Evolutionary conservation across 2,329 filamentous ascomycete genomes (phyloP).

Genomic region (Pseudogymnoascus sp.): DNA sequence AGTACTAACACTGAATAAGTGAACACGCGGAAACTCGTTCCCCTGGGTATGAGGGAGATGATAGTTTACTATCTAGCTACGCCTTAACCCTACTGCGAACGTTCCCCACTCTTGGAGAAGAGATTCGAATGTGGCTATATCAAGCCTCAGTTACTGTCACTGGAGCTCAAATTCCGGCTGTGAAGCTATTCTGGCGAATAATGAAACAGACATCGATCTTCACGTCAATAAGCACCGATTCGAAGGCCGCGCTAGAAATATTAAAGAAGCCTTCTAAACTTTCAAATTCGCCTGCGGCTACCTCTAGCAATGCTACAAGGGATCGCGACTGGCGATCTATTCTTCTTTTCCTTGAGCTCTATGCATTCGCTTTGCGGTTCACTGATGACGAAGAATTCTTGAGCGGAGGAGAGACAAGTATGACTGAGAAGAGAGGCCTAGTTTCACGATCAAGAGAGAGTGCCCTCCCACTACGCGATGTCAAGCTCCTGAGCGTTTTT

Average conservation of each 20-base stretch:
- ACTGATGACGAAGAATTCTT: slow-evolving; percentile 98
- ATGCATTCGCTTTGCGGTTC: slow-evolving; percentile 83
- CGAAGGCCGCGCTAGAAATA: slow-evolving; percentile 51
- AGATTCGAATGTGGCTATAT: slow-evolving; percentile 92
- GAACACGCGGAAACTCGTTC: slow-evolving; percentile 19
- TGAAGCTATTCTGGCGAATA: slow-evolving; percentile 80
- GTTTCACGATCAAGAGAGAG: slow-evolving; percentile 51
- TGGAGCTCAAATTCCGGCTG: slow-evolving; percentile 49
- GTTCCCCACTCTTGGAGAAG: slow-evolving; percentile 74
- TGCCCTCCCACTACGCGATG: slow-evolving; percentile 63
- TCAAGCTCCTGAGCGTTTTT: slow-evolving; percentile 71
- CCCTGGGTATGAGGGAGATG: slow-evolving; percentile 38
- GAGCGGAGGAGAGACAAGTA: slow-evolving; percentile 43
- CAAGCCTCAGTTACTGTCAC: slow-evolving; percentile 46
- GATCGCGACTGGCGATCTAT: slow-evolving; percentile 75
- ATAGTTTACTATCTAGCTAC: slow-evolving; percentile 75
- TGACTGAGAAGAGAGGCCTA: slow-evolving; percentile 33
- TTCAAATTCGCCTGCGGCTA: not conserved
- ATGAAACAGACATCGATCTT: slow-evolving; percentile 53
- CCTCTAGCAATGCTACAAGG: slow-evolving; percentile 16
- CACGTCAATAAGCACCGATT: slow-evolving; percentile 47
- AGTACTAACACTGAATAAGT: slow-evolving; percentile 19
- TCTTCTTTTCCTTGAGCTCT: slow-evolving; percentile 86
- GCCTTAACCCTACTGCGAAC: slow-evolving; percentile 78
- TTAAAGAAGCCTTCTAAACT: slow-evolving; percentile 21